Base-by-base conservation (phyloP, 441 rosid species). In the Euphorbia corollata region DNA sequence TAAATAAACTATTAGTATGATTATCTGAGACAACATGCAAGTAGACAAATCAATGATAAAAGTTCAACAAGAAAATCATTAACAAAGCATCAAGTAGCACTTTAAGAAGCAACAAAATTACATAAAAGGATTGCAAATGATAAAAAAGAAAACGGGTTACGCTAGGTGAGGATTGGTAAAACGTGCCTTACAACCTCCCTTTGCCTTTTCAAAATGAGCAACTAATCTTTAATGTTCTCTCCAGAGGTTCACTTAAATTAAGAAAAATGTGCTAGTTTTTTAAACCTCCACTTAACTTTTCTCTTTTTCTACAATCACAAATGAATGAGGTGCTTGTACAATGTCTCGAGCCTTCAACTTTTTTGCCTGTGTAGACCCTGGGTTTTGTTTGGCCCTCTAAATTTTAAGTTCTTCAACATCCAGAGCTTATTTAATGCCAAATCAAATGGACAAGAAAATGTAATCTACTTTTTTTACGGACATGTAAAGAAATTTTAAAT, bases 21-120 rank as follows among this genome's bases (percentile, higher is more conserved):
- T 16, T 19, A 32, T 30, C 59, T 53, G 4, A 50, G 51, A 71
- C 59, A 58, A 16, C 27, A 63, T 57, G 55, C 32, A 30, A 70
- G 23, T 11, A 19, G 13, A 64, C 2, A 56, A 58, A 32, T 50
- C 64, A n/a, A 23, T 43, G 20, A 19, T 22, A 56, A 15, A 41
- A n/a, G 32, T 23, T 6, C 12, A 39, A 39, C 56, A 23, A 16
- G 60, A 68, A 64, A 48, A 39, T 32, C 59, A 43, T 60, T 22
- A 27, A 23, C 20, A 41, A 19, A 43, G 45, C 50, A 63, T 47
- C 41, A 67, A 15, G 9, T 24, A 51, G 50, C 36, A n/a, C 34
- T 39, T 18, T 20, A 23, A 23, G 22, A 20, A 27, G 45, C 11
- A 45, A 58, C 18, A 20, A 27, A 12, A 22, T 60, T 24, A 1